Base-by-base conservation (phyloP, 768 basidiomycete species). In the Cantharellus anzutake region DNA sequence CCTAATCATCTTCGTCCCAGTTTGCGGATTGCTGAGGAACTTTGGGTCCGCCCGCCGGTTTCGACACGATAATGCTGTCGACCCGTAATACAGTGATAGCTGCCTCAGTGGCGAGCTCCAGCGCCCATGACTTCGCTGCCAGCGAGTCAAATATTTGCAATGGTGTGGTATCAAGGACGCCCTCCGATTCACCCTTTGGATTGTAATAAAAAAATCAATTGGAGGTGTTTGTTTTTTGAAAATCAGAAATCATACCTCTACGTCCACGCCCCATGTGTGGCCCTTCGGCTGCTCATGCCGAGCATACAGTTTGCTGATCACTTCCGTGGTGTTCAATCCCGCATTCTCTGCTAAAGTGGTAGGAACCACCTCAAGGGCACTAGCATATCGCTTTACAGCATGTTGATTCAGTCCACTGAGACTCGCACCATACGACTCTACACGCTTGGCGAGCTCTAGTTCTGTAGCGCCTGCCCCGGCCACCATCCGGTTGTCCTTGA, bases 1-100 rank as follows among this genome's bases (percentile, higher is more conserved):
- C 7, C 38, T 37, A 55, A 1, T 55, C 52, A 57, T 89, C 86
- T 35, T 83, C 83, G 64, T 90, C 88, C 87, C 87, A 90, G 68
- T 87, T 86, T 3, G 86, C 81, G 42, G 83, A 76, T 69, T 90
- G 88, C 67, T 91, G 86, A 58, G 87, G 87, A 56, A 90, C 74
- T 69, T 88, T 90, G 55, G 86, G 87, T 56, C 87, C 86, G 39
- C 87, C 86, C 0, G 87, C 86, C n/a, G 86, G 85, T 68, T 89
- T 90, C 73, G 86, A 88, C 81, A 93, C 91, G 73, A 97, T 96
- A 69, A 98, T 97, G 67, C 87, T 90, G 72, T 99, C 96, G 4
- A 99, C 96, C 63, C 84, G 86, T 59, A 99, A 79, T 39, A 96
- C 87, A 0, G 88, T 83, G 44, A 86, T 78, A 1, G 92, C 91